These are phyloP conservation scores for Apiotrichum siamense DNA, from an alignment of 1,284 basidiomycete species.

Conservation along the genomic window DNA sequence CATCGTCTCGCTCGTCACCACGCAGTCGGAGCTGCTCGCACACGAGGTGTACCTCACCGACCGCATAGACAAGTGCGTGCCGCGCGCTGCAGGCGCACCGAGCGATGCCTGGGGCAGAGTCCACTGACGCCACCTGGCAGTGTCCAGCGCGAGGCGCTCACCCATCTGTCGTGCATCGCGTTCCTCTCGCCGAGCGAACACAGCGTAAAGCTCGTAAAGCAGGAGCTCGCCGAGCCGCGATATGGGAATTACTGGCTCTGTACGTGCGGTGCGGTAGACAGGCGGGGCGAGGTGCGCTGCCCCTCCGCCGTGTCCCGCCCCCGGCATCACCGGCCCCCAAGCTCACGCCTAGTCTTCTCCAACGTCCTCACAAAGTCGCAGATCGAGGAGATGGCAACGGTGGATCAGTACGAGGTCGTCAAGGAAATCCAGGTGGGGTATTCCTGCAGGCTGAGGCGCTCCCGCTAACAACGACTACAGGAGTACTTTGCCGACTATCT, in stretches of 20 bases:
- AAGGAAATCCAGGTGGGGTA: slow-evolving; percentile 81
- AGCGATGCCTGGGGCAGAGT: too few species aligned
- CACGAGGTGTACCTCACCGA: slow-evolving; percentile 98
- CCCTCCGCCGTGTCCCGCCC: too few species aligned
- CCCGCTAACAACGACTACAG: slow-evolving; percentile 48
- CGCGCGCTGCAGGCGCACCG: too few species aligned
- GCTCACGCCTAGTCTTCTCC: slow-evolving; percentile 69
- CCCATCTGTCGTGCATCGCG: slow-evolving; percentile 94
- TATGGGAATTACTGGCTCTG: slow-evolving; percentile 97
- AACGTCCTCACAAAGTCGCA: slow-evolving; percentile 82
- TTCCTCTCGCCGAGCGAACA: slow-evolving; percentile 77
- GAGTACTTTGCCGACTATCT: slow-evolving; percentile 95
- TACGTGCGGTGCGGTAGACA: too few species aligned
- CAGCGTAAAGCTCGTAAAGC: slow-evolving; percentile 73
- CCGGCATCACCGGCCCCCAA: neutral
- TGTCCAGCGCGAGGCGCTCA: slow-evolving; percentile 75
- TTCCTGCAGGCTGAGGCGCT: neutral
- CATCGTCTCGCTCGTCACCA: slow-evolving; percentile 89
- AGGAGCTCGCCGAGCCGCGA: slow-evolving; percentile 79
- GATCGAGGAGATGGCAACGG: slow-evolving; percentile 89
- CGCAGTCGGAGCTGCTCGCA: slow-evolving; percentile 87
- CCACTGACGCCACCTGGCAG: too few species aligned
- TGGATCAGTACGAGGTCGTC: slow-evolving; percentile 94
- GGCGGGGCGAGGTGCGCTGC: too few species aligned
- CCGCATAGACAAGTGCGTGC: slow-evolving; percentile 75